Evolutionary conservation across 345 rosid genomes (phyloP).

Genomic region (Aegle marmelos): DNA sequence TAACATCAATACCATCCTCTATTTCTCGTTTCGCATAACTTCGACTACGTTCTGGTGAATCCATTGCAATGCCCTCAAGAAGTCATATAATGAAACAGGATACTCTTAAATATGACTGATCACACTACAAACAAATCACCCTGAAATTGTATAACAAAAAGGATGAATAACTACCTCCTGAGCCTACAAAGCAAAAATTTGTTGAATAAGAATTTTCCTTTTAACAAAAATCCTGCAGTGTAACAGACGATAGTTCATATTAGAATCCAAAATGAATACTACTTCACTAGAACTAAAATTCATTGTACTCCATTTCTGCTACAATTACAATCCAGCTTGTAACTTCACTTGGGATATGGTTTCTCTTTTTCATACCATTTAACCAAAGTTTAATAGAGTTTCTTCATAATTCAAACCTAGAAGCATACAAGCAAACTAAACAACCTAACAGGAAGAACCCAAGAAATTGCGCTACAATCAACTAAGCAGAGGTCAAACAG

Average conservation of each 20-base stretch:
- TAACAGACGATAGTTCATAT: not conserved
- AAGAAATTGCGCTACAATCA: not conserved
- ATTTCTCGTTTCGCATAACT: slow-evolving; percentile 40
- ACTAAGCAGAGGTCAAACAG: not conserved
- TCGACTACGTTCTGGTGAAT: slow-evolving; percentile 58
- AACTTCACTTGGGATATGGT: not conserved
- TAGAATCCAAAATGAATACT: not conserved
- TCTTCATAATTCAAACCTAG: not conserved
- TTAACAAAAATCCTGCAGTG: not conserved
- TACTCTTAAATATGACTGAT: not conserved
- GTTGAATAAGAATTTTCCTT: not conserved
- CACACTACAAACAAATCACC: not conserved
- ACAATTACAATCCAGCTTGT: too few relatives aligned
- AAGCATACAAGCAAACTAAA: not conserved
- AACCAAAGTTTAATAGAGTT: not conserved
- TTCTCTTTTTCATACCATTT: not conserved
- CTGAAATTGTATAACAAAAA: not conserved
- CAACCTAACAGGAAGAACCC: not conserved
- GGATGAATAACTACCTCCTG: not conserved
- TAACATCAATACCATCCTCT: slow-evolving; percentile 42
- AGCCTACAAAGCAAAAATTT: not conserved
- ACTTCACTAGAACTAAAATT: too few relatives aligned
- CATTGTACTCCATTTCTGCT: too few relatives aligned
- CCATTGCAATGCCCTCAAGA: slow-evolving; percentile 33
- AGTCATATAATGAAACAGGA: not conserved